Percentiles rank a stretch among this genome's conserved stretches.
These are phyloP conservation scores for Saturnispora sanitii DNA, from an alignment of 805 yeast species.

Conservation along the genomic window DNA sequence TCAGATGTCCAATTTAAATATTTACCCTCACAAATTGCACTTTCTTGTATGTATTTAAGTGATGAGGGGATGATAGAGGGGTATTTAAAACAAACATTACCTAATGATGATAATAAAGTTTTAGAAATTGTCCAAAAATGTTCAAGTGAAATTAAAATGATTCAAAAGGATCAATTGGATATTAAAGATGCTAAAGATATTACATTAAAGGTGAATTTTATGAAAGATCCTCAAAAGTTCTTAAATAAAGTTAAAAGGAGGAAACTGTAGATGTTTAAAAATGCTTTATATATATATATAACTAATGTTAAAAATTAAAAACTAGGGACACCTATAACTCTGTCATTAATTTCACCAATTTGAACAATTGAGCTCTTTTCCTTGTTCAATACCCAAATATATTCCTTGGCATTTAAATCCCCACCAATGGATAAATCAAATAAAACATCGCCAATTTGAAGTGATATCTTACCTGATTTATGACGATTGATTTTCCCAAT, in stretches of 20 bases:
- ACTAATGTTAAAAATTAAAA: conserved; percentile 2
- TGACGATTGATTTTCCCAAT: conserved; percentile 71
- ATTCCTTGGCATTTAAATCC: conserved; percentile 60
- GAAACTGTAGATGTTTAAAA: neutral
- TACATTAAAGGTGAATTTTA: conserved; percentile 54
- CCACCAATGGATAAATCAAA: conserved; percentile 69
- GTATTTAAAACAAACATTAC: conserved; percentile 52
- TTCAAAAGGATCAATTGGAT: conserved; percentile 34
- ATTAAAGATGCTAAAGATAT: conserved; percentile 54
- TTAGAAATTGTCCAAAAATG: conserved; percentile 41
- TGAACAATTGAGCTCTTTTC: conserved; percentile 34
- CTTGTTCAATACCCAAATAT: conserved; percentile 39
- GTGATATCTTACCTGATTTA: conserved; percentile 71
- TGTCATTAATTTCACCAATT: conserved; percentile 47
- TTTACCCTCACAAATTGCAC: conserved; percentile 93
- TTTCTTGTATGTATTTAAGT: conserved; percentile 67
- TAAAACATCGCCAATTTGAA: conserved; percentile 59
- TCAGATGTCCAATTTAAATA: conserved; percentile 69
- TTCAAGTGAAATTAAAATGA: conserved; percentile 32
- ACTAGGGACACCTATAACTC: conserved; percentile 50
- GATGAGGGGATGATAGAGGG: conserved; percentile 55
- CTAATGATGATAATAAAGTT: conserved; percentile 33
- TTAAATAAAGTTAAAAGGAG: conserved; percentile 10
- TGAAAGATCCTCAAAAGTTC: conserved; percentile 43
- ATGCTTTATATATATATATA: neutral